Evolutionary conservation across 805 yeast genomes (phyloP).

Genomic region (Suhomyces sp.): DNA sequence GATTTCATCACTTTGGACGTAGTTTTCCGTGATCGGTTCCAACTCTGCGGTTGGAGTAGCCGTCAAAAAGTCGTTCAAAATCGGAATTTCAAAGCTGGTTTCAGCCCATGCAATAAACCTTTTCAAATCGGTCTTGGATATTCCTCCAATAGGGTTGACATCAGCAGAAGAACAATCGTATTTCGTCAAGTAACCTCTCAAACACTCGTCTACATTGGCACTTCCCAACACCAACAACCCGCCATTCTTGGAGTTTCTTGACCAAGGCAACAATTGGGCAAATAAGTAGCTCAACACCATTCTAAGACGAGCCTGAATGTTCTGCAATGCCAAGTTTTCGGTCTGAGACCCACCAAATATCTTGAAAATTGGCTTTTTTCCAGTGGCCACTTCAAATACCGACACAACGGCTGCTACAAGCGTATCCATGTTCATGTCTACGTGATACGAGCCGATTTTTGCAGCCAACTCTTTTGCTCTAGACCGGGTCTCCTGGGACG

Average conservation of each 20-base stretch:
- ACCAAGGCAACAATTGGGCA: slow-evolving; percentile 96
- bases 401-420: slow-evolving; percentile 70
- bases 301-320: slow-evolving; percentile 92
- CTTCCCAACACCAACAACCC: slow-evolving; percentile 91
- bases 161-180: slow-evolving; percentile 98
- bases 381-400: slow-evolving; percentile 86
- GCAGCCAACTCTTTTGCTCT: slow-evolving; percentile 77
- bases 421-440: slow-evolving; percentile 87
- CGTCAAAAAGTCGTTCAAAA: slow-evolving; percentile 70
- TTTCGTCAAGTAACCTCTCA: slow-evolving; percentile 93
- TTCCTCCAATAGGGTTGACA: slow-evolving; percentile 97
- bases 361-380: slow-evolving; percentile 82
- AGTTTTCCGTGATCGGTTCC: slow-evolving; percentile 89
- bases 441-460: slow-evolving; percentile 83
- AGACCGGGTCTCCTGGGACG: slow-evolving; percentile 79
- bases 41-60: slow-evolving; percentile 98
- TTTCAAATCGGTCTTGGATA: slow-evolving; percentile 90
- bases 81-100: slow-evolving; percentile 65
- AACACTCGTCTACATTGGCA: slow-evolving; percentile 95
- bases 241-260: slow-evolving; percentile 63
- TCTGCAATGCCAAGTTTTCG: slow-evolving; percentile 92
- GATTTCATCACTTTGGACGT: slow-evolving; percentile 93
- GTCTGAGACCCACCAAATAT: slow-evolving; percentile 90
- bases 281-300: slow-evolving; percentile 93
- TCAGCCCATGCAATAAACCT: slow-evolving; percentile 81